Evolutionary conservation across 1,284 basidiomycete species (phyloP).

Genomic region (Mycosarcoma maydis): DNA sequence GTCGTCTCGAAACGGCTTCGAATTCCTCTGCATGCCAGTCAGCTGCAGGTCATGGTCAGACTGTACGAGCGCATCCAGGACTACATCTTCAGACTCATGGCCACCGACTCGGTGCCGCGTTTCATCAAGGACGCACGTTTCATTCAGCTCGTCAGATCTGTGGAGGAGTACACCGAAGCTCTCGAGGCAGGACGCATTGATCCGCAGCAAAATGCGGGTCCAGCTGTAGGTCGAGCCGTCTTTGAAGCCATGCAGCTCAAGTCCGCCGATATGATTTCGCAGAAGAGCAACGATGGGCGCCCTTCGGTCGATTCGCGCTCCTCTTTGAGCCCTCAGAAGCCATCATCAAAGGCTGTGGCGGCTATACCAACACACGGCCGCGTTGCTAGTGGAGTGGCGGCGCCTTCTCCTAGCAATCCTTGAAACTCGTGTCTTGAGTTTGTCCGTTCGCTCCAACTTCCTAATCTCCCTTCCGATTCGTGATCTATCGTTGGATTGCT

Average conservation of each 20-base stretch:
- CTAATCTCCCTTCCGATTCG: too few species aligned
- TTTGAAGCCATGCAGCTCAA: slow-evolving; percentile 59
- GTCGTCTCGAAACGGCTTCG: slow-evolving; percentile 44
- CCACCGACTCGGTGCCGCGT: slow-evolving; percentile 89
- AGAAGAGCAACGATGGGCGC: slow-evolving; percentile 33
- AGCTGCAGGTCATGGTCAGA: slow-evolving; percentile 90
- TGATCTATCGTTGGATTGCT: not conserved
- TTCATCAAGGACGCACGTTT: slow-evolving; percentile 63
- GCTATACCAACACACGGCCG: slow-evolving; percentile 6
- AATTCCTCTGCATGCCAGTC: slow-evolving; percentile 70
- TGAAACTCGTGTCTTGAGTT: slow-evolving; percentile 4
- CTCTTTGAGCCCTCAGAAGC: slow-evolving; percentile 13
- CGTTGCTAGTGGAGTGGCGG: slow-evolving; percentile 10
- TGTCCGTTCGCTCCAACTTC: not conserved
- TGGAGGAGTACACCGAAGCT: slow-evolving; percentile 63
- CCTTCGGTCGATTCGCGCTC: slow-evolving; percentile 28
- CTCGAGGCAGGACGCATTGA: slow-evolving; percentile 57
- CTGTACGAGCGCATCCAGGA: slow-evolving; percentile 95
- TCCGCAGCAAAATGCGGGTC: slow-evolving; percentile 49
- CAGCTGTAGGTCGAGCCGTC: slow-evolving; percentile 50
- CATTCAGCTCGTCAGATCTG: slow-evolving; percentile 56
- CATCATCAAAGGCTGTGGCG: slow-evolving; percentile 5
- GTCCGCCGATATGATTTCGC: slow-evolving; percentile 34
- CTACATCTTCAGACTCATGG: slow-evolving; percentile 96
- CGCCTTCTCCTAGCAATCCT: not conserved